A percentile compares a stretch with the other conserved stretches of the same genome.
Conservation (phyloP, 2,329 filamentous ascomycete species). For the Truncatella angustata region DNA sequence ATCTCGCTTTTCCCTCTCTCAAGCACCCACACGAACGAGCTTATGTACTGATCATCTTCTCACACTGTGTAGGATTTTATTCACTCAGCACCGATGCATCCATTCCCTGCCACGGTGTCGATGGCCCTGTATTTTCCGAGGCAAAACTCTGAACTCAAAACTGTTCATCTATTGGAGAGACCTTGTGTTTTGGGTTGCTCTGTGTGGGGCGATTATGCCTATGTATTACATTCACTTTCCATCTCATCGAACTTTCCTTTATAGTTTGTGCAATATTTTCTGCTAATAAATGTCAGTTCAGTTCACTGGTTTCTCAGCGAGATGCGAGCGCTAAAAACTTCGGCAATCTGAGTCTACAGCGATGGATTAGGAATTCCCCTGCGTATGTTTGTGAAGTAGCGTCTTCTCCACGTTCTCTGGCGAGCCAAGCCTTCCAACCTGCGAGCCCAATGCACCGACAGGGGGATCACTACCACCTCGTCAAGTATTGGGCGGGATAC, state of each 20-base stretch:
- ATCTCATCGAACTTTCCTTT: too few relatives aligned
- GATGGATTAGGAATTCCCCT: slow-evolving; percentile 8
- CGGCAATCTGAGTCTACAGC: slow-evolving; percentile 10
- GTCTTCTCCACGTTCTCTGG: slow-evolving; percentile 7
- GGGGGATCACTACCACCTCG: slow-evolving; percentile 1
- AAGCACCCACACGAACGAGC: not conserved
- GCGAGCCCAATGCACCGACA: slow-evolving; percentile 1
- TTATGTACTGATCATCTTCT: not conserved
- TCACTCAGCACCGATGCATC: not conserved
- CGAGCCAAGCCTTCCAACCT: slow-evolving; percentile 6
- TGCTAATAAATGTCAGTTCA: too few relatives aligned
- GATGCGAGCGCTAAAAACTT: slow-evolving; percentile 10
- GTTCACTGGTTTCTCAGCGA: not conserved
- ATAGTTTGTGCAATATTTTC: too few relatives aligned
- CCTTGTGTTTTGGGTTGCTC: too few relatives aligned
- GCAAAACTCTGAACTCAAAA: too few relatives aligned
- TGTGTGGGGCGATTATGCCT: too few relatives aligned
- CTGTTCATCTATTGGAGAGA: too few relatives aligned
- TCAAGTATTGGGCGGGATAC: not conserved
- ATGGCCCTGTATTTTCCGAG: not conserved
- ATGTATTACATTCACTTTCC: too few relatives aligned
- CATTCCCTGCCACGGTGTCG: not conserved
- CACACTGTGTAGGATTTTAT: slow-evolving; percentile 1
- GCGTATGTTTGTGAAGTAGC: slow-evolving; percentile 8
- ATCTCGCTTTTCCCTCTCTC: too few relatives aligned